Evolutionary conservation across 176 grass and related monocot genomes (phyloP), one percentile per base, ranked within the genome.

Genomic region (Musa schizocarpa): DNA sequence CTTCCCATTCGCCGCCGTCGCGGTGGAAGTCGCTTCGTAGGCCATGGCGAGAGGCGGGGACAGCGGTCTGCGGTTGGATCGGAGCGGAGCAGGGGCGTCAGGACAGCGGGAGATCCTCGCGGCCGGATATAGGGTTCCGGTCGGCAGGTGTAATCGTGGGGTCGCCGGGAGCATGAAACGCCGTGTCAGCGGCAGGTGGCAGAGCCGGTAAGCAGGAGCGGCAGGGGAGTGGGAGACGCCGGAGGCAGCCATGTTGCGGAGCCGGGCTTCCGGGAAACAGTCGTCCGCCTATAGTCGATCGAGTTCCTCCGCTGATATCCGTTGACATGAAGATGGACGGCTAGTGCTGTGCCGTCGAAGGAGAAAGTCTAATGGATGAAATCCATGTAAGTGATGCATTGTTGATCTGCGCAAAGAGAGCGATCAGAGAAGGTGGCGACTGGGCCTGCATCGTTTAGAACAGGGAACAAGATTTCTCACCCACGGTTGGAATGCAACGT

Each of bases 11-110:
- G 10, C 58, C 20, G 27, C 74, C 63, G 76, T 22, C 14, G 80
- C 77, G 2, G 83, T 72, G 17, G 11, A 19, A 53, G 8, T 52
- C 77, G 50, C 51, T 70, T 62, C 71, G 22, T 65, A 88, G 74
- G 86, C 84, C 88, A 92, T 92, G 53, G 80, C 78, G 9, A 72
- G 25, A 65, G 34, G 75, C 5, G 19, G 25, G 13, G 59, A 17
- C 12, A 52, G 11, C 48, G 12, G 65, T 67, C 21, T 29, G 22
- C 13, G 13, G n/a, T 52, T 49, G 8, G 50, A 71, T 71, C 63
- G 72, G 34, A 52, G 8, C 1, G 49, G 34, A 59, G 12, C 24
- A 0, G 20, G 43, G 0, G 25, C 3, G 11, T 10, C n/a, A 5
- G 59, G 20, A 27, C 22, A 56, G 34, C 64, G 48, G 2, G 59